Conservation (phyloP, 345 rosid species). For the Hibiscus trionum region DNA sequence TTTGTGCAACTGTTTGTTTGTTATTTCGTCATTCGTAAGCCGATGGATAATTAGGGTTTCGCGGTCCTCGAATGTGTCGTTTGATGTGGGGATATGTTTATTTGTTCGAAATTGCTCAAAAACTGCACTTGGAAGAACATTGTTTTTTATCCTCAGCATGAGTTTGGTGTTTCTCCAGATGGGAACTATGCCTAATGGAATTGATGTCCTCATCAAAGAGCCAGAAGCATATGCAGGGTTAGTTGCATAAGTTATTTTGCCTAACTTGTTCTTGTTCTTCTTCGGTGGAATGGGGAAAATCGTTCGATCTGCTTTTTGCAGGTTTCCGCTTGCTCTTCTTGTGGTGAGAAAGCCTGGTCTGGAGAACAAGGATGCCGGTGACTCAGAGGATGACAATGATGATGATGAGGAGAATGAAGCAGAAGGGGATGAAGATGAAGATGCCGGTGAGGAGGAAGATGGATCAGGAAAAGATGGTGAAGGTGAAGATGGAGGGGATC, state of each 20-base stretch:
- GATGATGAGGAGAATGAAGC: constrained; percentile 22
- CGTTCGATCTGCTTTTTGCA: constrained; percentile 18
- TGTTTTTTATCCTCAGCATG: constrained; percentile 4
- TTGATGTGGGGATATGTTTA: neutral
- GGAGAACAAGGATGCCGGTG: constrained; percentile 39
- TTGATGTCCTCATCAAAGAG: constrained; percentile 18
- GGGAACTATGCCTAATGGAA: constrained; percentile 24
- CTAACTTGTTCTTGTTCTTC: neutral
- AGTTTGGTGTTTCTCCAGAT: constrained; percentile 24
- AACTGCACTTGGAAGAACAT: neutral
- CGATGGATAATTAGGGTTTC: neutral
- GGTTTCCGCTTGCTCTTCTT: constrained; percentile 29
- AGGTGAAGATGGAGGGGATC: constrained; percentile 33
- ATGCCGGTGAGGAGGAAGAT: constrained; percentile 33
- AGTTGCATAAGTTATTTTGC: constrained; percentile 6
- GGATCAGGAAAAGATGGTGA: constrained; percentile 14
- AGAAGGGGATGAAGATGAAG: constrained; percentile 36
- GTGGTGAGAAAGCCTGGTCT: constrained; percentile 29
- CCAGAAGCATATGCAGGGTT: constrained; percentile 29
- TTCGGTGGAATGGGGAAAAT: constrained; percentile 5
- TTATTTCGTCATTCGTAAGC: neutral
- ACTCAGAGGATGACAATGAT: constrained; percentile 47
- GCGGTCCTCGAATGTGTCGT: neutral
- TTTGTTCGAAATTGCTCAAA: neutral
- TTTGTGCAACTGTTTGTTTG: neutral